Evolutionary conservation across 257 asterid species (phyloP), one percentile per base, ranked within the genome.

Genomic region (Apocynum venetum): DNA sequence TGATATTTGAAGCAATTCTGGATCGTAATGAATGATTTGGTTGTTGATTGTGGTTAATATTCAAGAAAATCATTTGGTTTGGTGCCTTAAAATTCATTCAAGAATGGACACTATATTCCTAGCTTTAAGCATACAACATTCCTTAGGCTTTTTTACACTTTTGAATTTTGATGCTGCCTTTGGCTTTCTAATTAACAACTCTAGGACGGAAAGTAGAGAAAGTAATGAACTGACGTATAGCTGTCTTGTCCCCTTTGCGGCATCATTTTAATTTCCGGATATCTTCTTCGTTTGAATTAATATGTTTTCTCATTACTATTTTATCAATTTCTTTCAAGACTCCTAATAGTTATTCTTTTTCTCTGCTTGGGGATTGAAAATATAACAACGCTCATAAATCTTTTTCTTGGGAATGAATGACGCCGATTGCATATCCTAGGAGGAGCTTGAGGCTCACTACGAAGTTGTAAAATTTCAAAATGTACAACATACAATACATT

Each of bases 341-440:
- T 68, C 83, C 79, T 76, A 3, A 25, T 80, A 43, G 72, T 76
- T 82, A 85, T 87, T 87, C 86, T 69, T 83, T 85, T 48, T 67
- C 71, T 17, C 84, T 6, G 41, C 25, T 41, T n/a, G 61, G 61
- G 46, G 25, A 25, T 4, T 46, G 12, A 55, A 17, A 3, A 15
- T 2, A 31, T 25, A 25, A 25, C 31, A 25, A 25, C 31, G 31
- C 31, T 25, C 0, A 25, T 25, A 25, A 25, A 25, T 25, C 31
- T 25, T 25, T 25, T 25, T 25, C 31, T 25, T 25, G 31, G 31
- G 31, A 25, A 25, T 25, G 31, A 25, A 25, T 25, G 31, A 25
- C 31, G 31, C 31, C 31, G 31, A 25, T 25, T 25, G 31, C 0
- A 25, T 25, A 25, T 25, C 31, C 31, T 25, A 25, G 31, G 31